Base-by-base conservation (phyloP, 2,329 filamentous ascomycete species). In the Lachnellula suecica region DNA sequence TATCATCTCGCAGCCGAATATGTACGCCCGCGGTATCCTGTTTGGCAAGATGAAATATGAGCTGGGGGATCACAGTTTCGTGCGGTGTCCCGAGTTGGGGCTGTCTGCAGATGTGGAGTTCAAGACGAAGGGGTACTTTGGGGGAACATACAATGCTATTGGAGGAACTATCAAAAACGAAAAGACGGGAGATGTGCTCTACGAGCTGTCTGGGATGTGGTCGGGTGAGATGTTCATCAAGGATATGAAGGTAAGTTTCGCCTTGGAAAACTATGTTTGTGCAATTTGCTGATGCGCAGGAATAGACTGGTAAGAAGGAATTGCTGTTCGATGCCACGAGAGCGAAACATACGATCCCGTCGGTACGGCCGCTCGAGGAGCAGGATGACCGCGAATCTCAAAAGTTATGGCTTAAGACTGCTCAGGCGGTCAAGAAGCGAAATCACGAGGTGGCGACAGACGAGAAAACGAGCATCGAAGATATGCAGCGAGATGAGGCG, bases 1-100 rank as follows among this genome's bases (percentile, higher is more conserved):
- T 72, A 89, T 95, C 66, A 74, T 97, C 47, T 97, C 94, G 4
- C 94, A 99, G 67, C 94, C 94, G 17, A 99, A 99, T 75, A 99
- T 99, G 91, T 99, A 99, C 70, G 94, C 93, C 20, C 84, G 94
- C 57, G 93, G 94, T 31, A 97, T 99, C 54, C 78, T 99, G 8
- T 97, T 99, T 66, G 94, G 94, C 44, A 97, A 97, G 71, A 97
- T 99, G 94, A 97, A 97, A 72, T 99, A 97, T 71, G 94, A 99
- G 74, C 83, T 99, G 7, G 94, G 93, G 59, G 93, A 97, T 69
- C 92, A 96, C 74, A 96, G 92, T 69, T 90, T 91, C 63, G 89
- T 99, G 19, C 83, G 87, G 60, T 97, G 94, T 70, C 91, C 93
- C 0, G 93, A 97, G 69, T 82, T 91, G 17, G 87, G 91, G 52